These are phyloP conservation scores for Apiospora pterosperma DNA, from an alignment of 2,329 filamentous ascomycete genomes.

Conservation along the genomic window DNA sequence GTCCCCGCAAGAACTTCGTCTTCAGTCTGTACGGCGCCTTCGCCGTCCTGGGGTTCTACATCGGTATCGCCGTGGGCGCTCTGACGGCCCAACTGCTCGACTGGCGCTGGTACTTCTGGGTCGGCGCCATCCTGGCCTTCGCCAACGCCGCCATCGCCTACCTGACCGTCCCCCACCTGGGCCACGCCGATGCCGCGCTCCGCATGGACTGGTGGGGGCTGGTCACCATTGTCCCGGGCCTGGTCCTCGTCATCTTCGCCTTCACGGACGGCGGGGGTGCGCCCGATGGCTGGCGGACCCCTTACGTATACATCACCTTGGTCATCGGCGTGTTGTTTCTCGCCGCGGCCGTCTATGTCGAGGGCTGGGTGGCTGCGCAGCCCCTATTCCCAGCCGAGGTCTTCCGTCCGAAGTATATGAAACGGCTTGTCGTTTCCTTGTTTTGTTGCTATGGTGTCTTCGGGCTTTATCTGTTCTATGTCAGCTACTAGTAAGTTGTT, in stretches of 20 bases:
- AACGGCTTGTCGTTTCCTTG: constrained; percentile 55
- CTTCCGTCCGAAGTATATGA: constrained; percentile 69
- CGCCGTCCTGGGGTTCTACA: constrained; percentile 53
- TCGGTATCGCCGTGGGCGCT: constrained; percentile 64
- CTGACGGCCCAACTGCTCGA: constrained; percentile 53
- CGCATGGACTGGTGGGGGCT: constrained; percentile 70
- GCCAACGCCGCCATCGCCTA: constrained; percentile 20
- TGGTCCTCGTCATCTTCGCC: constrained; percentile 70
- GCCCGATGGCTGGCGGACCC: constrained; percentile 66
- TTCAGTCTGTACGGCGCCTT: constrained; percentile 55
- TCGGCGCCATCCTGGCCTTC: constrained; percentile 44
- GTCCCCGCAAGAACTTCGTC: constrained; percentile 65
- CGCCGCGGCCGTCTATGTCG: constrained; percentile 61
- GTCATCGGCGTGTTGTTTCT: constrained; percentile 60
- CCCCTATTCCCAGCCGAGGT: constrained; percentile 69
- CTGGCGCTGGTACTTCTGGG: constrained; percentile 69
- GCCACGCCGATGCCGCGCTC: constrained; percentile 23
- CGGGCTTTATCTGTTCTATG: constrained; percentile 67
- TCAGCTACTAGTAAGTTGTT: constrained; percentile 41
- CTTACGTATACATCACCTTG: constrained; percentile 67
- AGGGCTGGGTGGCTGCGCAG: constrained; percentile 65
- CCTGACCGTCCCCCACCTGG: constrained; percentile 25
- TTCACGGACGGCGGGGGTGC: constrained; percentile 72
- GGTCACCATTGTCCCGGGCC: constrained; percentile 57
- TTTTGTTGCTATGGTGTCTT: constrained; percentile 67